These are phyloP conservation scores for Aspergillus ruber DNA, from an alignment of 2,329 filamentous ascomycete species.

Conservation along the genomic window DNA sequence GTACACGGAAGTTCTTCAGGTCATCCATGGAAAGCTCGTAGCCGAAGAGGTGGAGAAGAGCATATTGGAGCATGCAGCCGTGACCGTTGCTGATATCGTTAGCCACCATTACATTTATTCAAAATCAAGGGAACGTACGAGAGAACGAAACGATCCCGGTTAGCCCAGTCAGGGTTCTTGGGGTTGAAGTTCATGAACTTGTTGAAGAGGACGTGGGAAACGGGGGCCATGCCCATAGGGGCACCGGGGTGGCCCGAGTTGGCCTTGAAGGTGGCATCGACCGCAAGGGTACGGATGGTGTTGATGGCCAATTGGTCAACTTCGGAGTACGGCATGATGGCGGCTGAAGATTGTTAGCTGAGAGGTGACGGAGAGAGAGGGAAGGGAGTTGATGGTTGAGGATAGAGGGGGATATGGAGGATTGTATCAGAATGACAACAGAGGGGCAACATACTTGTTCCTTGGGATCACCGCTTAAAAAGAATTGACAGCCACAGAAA, in stretches of 20 bases:
- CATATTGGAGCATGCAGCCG: constrained; percentile 99
- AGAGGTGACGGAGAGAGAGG: constrained; percentile 5
- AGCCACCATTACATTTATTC: background rate
- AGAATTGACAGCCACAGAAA: background rate
- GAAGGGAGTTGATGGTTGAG: constrained; percentile 1
- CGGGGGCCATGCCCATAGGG: constrained; percentile 93
- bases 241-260: constrained; percentile 99
- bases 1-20: constrained; percentile 91
- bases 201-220: constrained; percentile 95
- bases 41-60: constrained; percentile 92
- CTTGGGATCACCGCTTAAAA: background rate
- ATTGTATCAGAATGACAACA: background rate
- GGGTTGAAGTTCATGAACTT: constrained; percentile 99
- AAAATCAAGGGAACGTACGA: constrained; percentile 62
- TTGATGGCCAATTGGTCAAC: constrained; percentile 89
- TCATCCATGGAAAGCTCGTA: constrained; percentile 83
- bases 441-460: background rate
- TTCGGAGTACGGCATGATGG: constrained; percentile 80
- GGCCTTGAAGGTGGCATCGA: constrained; percentile 92
- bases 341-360: constrained; percentile 18
- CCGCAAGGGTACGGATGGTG: constrained; percentile 92
- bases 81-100: constrained; percentile 72
- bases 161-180: constrained; percentile 95
- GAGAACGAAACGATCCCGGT: constrained; percentile 97
- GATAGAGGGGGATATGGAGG: background rate